Evolutionary conservation across 768 basidiomycete species (phyloP).

Genomic region (Neoboletus magnificus): DNA sequence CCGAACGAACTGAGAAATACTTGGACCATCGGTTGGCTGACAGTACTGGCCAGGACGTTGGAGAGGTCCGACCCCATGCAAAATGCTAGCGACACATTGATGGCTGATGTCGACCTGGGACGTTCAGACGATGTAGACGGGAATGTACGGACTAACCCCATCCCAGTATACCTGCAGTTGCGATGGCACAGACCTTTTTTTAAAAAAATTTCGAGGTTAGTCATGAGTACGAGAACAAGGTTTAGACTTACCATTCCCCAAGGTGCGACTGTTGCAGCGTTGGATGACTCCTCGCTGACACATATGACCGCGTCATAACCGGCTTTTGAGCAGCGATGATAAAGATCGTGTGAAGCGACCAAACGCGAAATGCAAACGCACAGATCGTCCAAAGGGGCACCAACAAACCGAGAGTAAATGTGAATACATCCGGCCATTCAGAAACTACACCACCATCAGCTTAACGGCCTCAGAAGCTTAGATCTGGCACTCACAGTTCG

Average conservation of each 20-base stretch:
- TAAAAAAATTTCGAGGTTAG: not conserved
- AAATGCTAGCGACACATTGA: conserved; percentile 54
- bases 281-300: conserved; percentile 51
- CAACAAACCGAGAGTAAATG: conserved; percentile 46
- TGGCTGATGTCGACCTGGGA: conserved; percentile 25
- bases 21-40: conserved; percentile 42
- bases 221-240: not conserved
- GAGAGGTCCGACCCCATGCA: conserved; percentile 53
- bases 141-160: conserved; percentile 30
- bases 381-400: conserved; percentile 46
- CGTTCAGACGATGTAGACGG: not conserved
- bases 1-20: conserved; percentile 41
- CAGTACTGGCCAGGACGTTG: conserved; percentile 29
- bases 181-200: conserved; percentile 34
- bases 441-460: conserved; percentile 23
- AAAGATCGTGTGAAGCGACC: not conserved
- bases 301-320: conserved; percentile 49
- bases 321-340: conserved; percentile 16
- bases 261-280: conserved; percentile 53
- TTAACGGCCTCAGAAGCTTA: not conserved
- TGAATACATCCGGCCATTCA: conserved; percentile 43
- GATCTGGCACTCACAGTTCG: conserved; percentile 42
- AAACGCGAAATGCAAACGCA: conserved; percentile 8
- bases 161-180: conserved; percentile 44
- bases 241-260: conserved; percentile 46